A percentile compares a stretch with the other conserved stretches of the same genome.
Evolutionary conservation across 129 eudicot genomes (phyloP).

Genomic region (Chrysanthemum makinoi): DNA sequence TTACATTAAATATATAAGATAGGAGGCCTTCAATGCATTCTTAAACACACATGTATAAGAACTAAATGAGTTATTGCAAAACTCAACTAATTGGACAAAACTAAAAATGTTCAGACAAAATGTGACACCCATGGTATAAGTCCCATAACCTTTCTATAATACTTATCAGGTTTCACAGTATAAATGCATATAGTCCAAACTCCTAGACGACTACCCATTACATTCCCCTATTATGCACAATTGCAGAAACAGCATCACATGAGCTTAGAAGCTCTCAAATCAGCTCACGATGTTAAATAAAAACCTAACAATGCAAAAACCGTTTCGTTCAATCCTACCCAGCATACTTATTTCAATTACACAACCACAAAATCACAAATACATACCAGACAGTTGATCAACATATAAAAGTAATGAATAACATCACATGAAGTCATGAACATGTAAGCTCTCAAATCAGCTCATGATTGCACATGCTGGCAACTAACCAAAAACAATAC

Average conservation of each 20-base stretch:
- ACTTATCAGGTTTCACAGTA: conserved; percentile 7
- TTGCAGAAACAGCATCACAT: neutral
- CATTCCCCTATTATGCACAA: conserved; percentile 9
- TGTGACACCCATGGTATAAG: conserved; percentile 1
- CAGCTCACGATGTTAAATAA: neutral
- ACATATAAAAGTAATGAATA: neutral
- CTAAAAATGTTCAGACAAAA: neutral
- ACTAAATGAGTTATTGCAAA: conserved; percentile 3
- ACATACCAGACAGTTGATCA: too few species aligned
- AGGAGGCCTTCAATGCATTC: conserved; percentile 9
- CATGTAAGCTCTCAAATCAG: neutral
- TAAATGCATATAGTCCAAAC: neutral
- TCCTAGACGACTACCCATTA: conserved; percentile 8
- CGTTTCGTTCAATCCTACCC: too few species aligned
- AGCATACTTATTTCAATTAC: too few species aligned
- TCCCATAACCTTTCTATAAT: neutral
- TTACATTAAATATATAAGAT: conserved; percentile 11
- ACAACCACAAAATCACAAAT: too few species aligned
- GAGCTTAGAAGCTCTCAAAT: neutral
- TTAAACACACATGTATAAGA: conserved; percentile 9
- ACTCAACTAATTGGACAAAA: neutral
- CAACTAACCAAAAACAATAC: too few species aligned
- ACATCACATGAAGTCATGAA: neutral
- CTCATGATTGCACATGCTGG: neutral
- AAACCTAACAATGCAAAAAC: too few species aligned